Base-by-base conservation (phyloP, 345 rosid species). In the Pugionium cornutum region DNA sequence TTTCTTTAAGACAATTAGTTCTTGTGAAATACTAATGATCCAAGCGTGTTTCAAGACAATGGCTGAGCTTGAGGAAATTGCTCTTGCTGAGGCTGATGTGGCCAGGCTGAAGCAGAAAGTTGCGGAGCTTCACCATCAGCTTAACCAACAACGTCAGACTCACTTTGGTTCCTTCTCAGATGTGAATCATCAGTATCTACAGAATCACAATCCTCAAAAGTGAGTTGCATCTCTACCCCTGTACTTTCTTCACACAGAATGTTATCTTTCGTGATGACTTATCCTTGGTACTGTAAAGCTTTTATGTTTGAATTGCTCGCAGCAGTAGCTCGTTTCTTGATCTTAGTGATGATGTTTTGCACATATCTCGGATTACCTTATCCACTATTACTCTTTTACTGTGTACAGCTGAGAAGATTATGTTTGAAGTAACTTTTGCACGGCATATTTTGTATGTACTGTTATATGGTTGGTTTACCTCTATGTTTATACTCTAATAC, bases 11-110 rank as follows among this genome's bases (percentile, higher is more conserved):
- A 6, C 52, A 43, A 31, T 9, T 56, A 56, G 25, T 48, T 48
- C 10, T 9, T 45, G 61, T 31, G 48, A 11, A 67, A 58, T 74
- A 57, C 79, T 78, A 53, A 73, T 58, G 60, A 53, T 74, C 63
- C 48, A 48, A 40, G 10, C 52, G 66, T 77, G 73, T 83, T 68
- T 80, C 80, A 78, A 94, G 99, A 94, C 97, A 58, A 88, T 90
- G 87, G 95, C 92, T 29, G 99, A 94, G 86, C 97, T 94, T 36
- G 97, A 94, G 85, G 99, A 94, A 84, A 94, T 94, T 77, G 97
- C 99, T 78, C 91, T 90, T 73, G 99, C 99, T 45, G 99, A 94
- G 84, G 97, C 95, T 32, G 97, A 94, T 80, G 99, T 94, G 69
- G 97, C 97, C 72, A 85, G 97, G 79, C 80, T 94, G 78, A 94